A percentile compares a stretch with the other conserved stretches of the same genome.
Evolutionary conservation across 164 flowering plant species (phyloP).

Genomic region (Vitis riparia): DNA sequence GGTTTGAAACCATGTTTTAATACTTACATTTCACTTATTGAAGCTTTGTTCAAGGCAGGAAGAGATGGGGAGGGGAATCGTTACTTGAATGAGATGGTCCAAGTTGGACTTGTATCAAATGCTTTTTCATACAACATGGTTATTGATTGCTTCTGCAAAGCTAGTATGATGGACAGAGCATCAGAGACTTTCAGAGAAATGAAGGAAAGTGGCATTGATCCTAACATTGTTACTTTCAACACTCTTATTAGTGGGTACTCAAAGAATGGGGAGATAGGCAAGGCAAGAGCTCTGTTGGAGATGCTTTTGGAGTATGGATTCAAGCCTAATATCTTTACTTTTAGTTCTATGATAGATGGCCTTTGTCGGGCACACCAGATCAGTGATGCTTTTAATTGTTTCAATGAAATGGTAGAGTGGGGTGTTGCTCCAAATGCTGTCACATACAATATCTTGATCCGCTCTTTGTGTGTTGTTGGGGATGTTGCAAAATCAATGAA

Average conservation of each 20-base stretch:
- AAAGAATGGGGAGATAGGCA: slow-evolving; percentile 43
- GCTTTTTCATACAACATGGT: slow-evolving; percentile 71
- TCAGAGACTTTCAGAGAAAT: slow-evolving; percentile 44
- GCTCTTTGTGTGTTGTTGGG: slow-evolving; percentile 57
- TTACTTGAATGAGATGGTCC: slow-evolving; percentile 48
- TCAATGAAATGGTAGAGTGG: slow-evolving; percentile 83
- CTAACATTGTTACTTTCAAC: slow-evolving; percentile 82
- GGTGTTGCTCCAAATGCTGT: slow-evolving; percentile 67
- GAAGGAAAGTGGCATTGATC: slow-evolving; percentile 53
- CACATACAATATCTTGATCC: slow-evolving; percentile 71
- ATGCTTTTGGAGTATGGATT: slow-evolving; percentile 66
- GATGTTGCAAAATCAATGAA: slow-evolving; percentile 51
- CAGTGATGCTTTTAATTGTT: slow-evolving; percentile 75
- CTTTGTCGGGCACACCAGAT: slow-evolving; percentile 63
- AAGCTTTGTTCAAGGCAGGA: slow-evolving; percentile 47
- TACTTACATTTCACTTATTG: slow-evolving; percentile 50
- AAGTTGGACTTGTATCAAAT: slow-evolving; percentile 53
- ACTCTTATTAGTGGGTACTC: slow-evolving; percentile 73
- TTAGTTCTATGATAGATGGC: slow-evolving; percentile 74
- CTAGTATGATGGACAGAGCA: slow-evolving; percentile 60
- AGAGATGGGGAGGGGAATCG: slow-evolving; percentile 38
- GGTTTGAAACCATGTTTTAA: slow-evolving; percentile 58
- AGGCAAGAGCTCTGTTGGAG: slow-evolving; percentile 52
- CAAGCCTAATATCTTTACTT: slow-evolving; percentile 78
- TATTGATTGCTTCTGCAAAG: slow-evolving; percentile 72